Evolutionary conservation across 352 stramenopile species (phyloP), one percentile per base, ranked within the genome.

Genomic region (Phytophthora vignae): DNA sequence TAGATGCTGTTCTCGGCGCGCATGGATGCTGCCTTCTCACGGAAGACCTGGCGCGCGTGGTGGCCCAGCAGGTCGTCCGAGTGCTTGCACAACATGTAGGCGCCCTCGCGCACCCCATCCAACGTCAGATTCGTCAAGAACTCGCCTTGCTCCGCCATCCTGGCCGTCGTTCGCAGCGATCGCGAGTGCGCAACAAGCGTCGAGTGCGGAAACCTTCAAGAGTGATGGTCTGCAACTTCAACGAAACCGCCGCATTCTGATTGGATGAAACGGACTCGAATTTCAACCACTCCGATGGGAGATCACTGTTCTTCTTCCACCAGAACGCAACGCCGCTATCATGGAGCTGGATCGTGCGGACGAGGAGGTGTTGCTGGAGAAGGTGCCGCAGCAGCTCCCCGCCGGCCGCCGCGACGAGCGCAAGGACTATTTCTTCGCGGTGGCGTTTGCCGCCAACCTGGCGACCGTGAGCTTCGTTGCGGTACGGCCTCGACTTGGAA

Each of bases 71-170:
- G 71, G 60, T 95, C 88, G 74, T 95, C 88, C 11, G 88, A 85
- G 63, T 92, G 86, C 64, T 94, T 95, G 69, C 88, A 95, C 52
- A 95, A 72, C 88, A 95, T 95, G 60, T 94, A 93, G 36, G 85
- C 71, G 10, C 88, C 88, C 42, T 92, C 82, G 27, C 90, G 88
- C 46, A 94, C 85, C 42, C 88, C 86, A 48, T 95, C 88, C 44
- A 95, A 77, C 64, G 86, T 95, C 31, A 95, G 70, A 60, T 91
- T 91, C 25, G 78, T 80, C 27, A 88, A 56, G 50, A 84, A 77
- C 12, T 85, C 80, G 54, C 88, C 78, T 11, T 87, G 69, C 40
- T 90, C 80, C 46, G 33, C 58, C 73, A 75, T 78, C 64, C 21
- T 73, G 19, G 4, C 53, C 25, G 55, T 57, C 29, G 42, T 50